These are phyloP conservation scores for Bjerkandera adusta DNA, from an alignment of 1,284 basidiomycete species.

Conservation along the genomic window DNA sequence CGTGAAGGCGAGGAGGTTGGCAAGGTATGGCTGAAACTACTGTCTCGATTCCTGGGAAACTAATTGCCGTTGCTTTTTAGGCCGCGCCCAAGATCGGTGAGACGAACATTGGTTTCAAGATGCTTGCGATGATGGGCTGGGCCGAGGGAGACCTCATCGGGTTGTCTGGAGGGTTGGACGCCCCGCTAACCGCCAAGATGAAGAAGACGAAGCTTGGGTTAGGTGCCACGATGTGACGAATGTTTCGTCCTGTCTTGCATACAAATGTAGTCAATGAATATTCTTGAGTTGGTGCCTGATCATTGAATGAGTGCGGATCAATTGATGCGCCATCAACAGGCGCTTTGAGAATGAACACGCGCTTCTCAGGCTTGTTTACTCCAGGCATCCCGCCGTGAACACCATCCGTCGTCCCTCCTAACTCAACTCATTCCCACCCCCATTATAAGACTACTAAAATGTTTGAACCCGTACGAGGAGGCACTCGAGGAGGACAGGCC, in stretches of 20 bases:
- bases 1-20: slow-evolving; percentile 78
- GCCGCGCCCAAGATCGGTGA: slow-evolving; percentile 73
- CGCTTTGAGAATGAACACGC: no score
- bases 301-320: no score
- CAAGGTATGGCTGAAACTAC: slow-evolving; percentile 42
- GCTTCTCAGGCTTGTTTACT: no score
- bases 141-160: slow-evolving; percentile 68
- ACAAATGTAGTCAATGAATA: no score
- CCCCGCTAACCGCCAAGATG: slow-evolving; percentile 67
- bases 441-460: no score
- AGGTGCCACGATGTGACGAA: slow-evolving; percentile 46
- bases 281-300: no score
- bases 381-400: no score
- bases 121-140: slow-evolving; percentile 81
- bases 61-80: slow-evolving; percentile 24
- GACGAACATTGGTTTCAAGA: slow-evolving; percentile 71
- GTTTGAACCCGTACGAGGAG: slow-evolving; percentile 82
- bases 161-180: slow-evolving; percentile 57
- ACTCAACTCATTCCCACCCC: no score
- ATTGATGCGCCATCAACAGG: no score
- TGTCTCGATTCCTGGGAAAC: slow-evolving; percentile 5
- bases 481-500: slow-evolving; percentile 84
- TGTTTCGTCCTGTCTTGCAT: no score
- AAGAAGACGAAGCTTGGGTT: slow-evolving; percentile 74
- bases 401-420: no score